Percentiles rank a stretch among this genome's conserved stretches.
phyloP scores from a whole-genome alignment of 2,329 filamentous ascomycete species.

The Gliomastix tumulicola region DNA sequence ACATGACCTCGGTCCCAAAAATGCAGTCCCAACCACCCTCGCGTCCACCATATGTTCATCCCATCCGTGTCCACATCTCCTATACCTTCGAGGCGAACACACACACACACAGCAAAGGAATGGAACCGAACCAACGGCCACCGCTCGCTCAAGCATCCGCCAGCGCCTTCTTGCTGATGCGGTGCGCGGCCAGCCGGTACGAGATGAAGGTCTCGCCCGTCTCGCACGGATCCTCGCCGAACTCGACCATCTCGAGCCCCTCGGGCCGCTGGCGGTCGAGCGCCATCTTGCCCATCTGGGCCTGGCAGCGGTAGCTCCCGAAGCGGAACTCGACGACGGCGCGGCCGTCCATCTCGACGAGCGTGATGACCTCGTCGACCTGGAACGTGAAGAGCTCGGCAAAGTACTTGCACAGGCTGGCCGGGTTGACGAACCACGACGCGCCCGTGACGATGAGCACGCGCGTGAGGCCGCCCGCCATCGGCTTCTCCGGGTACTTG shows the following conservation, averaged over 20 bases:
- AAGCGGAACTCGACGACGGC: conserved; percentile 43
- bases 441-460: conserved; percentile 44
- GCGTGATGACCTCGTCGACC: conserved; percentile 31
- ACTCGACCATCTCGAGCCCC: conserved; percentile 28
- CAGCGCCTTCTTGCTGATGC: too few species aligned
- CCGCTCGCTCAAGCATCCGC: too few species aligned
- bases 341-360: conserved; percentile 15
- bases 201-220: conserved; percentile 21
- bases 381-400: conserved; percentile 34
- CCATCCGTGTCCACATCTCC: too few species aligned
- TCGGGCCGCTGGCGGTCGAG: conserved; percentile 24
- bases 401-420: conserved; percentile 32
- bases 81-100: too few species aligned
- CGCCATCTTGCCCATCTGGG: conserved; percentile 37
- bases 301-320: conserved; percentile 47
- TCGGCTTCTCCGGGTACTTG: conserved; percentile 23
- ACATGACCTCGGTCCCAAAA: too few species aligned
- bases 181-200: conserved; percentile 19
- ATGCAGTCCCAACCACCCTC: too few species aligned
- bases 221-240: conserved; percentile 28
- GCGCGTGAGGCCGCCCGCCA: conserved; percentile 27
- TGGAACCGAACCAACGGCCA: too few species aligned
- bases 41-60: too few species aligned
- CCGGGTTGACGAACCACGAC: conserved; percentile 32
- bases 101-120: too few species aligned